phyloP scores from a whole-genome alignment of 805 yeast genomes.

The Metschnikowia continentalis region DNA sequence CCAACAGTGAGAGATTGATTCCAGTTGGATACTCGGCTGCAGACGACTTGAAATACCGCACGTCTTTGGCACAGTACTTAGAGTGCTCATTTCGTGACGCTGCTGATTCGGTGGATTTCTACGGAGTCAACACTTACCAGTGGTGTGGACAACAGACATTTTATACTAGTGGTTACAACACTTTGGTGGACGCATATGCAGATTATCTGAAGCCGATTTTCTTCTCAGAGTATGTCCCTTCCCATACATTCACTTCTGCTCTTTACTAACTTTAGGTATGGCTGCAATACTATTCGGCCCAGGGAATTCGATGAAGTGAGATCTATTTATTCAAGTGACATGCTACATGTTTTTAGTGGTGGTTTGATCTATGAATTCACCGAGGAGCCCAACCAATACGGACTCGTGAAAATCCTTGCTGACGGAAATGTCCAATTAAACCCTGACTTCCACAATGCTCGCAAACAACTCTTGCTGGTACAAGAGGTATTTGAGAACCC shows the following conservation, averaged over 20 bases:
- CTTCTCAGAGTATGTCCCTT: constrained; percentile 64
- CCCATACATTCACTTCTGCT: neutral
- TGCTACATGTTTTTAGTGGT: constrained; percentile 78
- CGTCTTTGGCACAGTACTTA: constrained; percentile 71
- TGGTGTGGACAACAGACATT: constrained; percentile 89
- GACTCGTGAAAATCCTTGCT: constrained; percentile 52
- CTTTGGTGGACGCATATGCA: constrained; percentile 66
- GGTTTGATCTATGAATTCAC: constrained; percentile 81
- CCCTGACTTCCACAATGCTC: constrained; percentile 50
- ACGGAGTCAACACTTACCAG: constrained; percentile 77
- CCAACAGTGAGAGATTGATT: constrained; percentile 56
- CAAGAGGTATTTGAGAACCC: constrained; percentile 21
- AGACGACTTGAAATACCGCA: constrained; percentile 77
- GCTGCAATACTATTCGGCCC: constrained; percentile 81
- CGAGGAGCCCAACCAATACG: constrained; percentile 76
- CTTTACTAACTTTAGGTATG: constrained; percentile 36
- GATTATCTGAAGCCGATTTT: constrained; percentile 74
- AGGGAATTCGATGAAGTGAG: constrained; percentile 73
- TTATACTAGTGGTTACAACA: constrained; percentile 62
- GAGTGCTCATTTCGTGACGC: constrained; percentile 62
- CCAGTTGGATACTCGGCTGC: constrained; percentile 98
- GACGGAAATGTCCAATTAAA: constrained; percentile 42
- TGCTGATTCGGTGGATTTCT: constrained; percentile 65
- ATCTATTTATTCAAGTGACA: constrained; percentile 62
- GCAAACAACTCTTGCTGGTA: constrained; percentile 40